Conservation (phyloP, 768 basidiomycete species). For the Crucibulum laeve region DNA sequence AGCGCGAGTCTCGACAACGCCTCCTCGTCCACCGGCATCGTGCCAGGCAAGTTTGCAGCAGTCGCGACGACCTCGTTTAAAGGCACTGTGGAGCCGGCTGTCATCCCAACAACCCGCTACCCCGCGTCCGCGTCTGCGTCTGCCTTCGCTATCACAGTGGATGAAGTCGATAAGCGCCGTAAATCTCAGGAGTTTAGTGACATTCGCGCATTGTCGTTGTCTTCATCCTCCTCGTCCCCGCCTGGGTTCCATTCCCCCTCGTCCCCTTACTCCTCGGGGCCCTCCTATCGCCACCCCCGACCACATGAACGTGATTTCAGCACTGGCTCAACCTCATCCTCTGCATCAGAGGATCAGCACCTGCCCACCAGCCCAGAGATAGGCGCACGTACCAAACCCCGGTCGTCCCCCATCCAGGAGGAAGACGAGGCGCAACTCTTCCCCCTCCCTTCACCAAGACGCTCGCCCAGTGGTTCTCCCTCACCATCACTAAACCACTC, state of each 20-base stretch:
- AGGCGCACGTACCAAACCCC: constrained; percentile 10
- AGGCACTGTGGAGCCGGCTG: constrained; percentile 2
- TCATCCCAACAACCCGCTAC: constrained; percentile 4
- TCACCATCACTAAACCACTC: constrained; percentile 16
- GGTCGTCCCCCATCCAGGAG: constrained; percentile 41
- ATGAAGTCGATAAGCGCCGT: constrained; percentile 60
- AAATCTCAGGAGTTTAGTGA: constrained; percentile 34
- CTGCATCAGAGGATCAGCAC: constrained; percentile 5
- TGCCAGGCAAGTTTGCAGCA: constrained; percentile 4
- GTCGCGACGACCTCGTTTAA: constrained; percentile 4
- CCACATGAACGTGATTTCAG: constrained; percentile 10
- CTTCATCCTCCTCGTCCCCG: constrained; percentile 5
- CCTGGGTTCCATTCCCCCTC: constrained; percentile 10
- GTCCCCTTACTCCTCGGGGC: constrained; percentile 8
- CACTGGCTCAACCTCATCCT: constrained; percentile 6
- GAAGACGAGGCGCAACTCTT: constrained; percentile 56
- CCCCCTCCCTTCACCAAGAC: constrained; percentile 54
- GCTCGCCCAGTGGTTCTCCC: constrained; percentile 42
- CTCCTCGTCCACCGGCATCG: constrained; percentile 12
- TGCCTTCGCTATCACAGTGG: constrained; percentile 45
- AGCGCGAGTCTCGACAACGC: constrained; percentile 36
- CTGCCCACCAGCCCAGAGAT: neutral
- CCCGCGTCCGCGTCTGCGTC: too few relatives aligned
- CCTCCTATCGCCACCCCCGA: constrained; percentile 5
- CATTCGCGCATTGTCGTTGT: constrained; percentile 8